A percentile compares a stretch with the other conserved stretches of the same genome.
Evolutionary conservation across 306 rosid species (phyloP).

Genomic region (Psophocarpus tetragonolobus): DNA sequence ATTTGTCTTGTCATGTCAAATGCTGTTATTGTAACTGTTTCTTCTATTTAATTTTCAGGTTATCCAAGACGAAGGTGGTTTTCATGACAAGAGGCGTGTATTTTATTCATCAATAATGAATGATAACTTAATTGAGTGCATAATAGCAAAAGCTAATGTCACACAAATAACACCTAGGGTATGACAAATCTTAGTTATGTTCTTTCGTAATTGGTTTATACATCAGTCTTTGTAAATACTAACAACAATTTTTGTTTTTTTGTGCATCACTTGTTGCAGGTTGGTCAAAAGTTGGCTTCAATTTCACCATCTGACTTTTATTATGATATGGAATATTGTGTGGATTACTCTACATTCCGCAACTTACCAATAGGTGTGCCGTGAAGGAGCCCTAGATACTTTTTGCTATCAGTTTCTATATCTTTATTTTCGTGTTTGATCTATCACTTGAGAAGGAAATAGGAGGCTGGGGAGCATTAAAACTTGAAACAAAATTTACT

Average conservation of each 20-base stretch:
- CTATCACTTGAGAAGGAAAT: background rate
- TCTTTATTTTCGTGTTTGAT: constrained; percentile 12
- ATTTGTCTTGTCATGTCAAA: constrained; percentile 18
- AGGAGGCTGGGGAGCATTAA: constrained; percentile 9
- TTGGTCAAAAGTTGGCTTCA: constrained; percentile 55
- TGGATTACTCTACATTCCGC: constrained; percentile 88
- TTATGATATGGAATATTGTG: constrained; percentile 92
- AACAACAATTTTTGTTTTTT: background rate
- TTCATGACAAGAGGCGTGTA: constrained; percentile 86
- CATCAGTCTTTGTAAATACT: background rate
- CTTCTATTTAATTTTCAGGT: constrained; percentile 55
- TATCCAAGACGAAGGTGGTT: constrained; percentile 64
- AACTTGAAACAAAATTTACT: background rate
- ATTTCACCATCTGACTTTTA: constrained; percentile 58
- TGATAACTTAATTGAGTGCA: constrained; percentile 80
- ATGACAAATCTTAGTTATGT: constrained; percentile 37
- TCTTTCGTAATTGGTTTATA: constrained; percentile 7
- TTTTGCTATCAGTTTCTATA: background rate
- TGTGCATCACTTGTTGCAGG: constrained; percentile 48
- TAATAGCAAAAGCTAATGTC: constrained; percentile 68
- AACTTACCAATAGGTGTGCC: constrained; percentile 57
- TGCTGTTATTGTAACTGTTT: constrained; percentile 9
- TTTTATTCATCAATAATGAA: constrained; percentile 91
- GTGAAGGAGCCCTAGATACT: constrained; percentile 24
- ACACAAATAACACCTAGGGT: constrained; percentile 68